Conservation (phyloP, 495 filamentous ascomycete genomes). For the Hyaloscypha hepaticicola region DNA sequence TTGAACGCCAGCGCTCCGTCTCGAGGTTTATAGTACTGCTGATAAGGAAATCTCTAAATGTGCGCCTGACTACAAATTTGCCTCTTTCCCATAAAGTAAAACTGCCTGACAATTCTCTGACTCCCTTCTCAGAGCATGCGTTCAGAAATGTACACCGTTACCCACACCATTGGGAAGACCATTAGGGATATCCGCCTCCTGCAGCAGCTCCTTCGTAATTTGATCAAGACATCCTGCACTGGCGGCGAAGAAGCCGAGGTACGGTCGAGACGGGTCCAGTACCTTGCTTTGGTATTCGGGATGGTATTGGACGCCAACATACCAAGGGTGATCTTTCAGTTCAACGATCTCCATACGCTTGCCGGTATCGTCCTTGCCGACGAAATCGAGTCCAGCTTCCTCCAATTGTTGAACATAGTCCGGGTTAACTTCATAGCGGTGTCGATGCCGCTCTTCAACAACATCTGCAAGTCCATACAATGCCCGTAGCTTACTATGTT, state of each 20-base stretch:
- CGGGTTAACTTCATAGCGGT: conserved; percentile 77
- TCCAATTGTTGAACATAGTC: conserved; percentile 59
- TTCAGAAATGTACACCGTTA: neutral
- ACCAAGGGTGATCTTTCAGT: conserved; percentile 86
- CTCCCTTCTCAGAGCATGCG: neutral
- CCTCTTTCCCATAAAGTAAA: neutral
- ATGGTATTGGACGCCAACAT: conserved; percentile 87
- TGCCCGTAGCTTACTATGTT: conserved; percentile 75
- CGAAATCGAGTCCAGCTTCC: conserved; percentile 58
- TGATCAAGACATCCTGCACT: conserved; percentile 33
- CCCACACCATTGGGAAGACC: neutral
- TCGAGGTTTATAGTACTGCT: no score
- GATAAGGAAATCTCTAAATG: no score
- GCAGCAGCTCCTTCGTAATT: no score
- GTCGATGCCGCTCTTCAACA: conserved; percentile 67
- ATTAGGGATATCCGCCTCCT: neutral
- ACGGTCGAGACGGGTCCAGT: conserved; percentile 70
- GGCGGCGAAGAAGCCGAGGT: conserved; percentile 85
- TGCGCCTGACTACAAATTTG: neutral
- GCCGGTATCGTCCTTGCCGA: conserved; percentile 79
- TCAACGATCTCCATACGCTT: conserved; percentile 92
- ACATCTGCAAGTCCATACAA: conserved; percentile 61
- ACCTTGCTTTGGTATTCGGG: conserved; percentile 79
- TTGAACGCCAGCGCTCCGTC: no score
- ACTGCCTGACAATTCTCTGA: neutral